A percentile compares a stretch with the other conserved stretches of the same genome.
Conservation (phyloP, 192 early-diverging fungal species). For the Phycomyces nitens region DNA sequence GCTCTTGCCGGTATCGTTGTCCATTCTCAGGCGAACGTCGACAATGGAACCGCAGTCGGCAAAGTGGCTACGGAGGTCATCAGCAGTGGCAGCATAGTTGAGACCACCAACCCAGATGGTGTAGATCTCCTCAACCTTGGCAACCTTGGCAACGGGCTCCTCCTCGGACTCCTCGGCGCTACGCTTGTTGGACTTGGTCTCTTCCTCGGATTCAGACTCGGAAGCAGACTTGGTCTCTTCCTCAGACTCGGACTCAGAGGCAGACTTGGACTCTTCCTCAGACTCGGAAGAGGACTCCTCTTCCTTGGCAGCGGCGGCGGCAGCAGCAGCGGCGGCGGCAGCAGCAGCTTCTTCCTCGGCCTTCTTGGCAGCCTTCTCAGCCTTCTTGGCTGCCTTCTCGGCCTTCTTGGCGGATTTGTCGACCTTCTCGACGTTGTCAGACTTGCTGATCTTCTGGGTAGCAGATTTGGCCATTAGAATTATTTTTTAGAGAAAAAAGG, state of each 20-base stretch:
- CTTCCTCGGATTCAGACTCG: slow-evolving; percentile 5
- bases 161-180: slow-evolving; percentile 39
- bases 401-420: slow-evolving; percentile 2
- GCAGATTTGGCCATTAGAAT: slow-evolving; percentile 1
- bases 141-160: slow-evolving; percentile 46
- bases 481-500: not conserved
- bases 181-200: slow-evolving; percentile 10
- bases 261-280: slow-evolving; percentile 4
- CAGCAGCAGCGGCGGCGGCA: slow-evolving; percentile 6
- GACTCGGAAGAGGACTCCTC: slow-evolving; percentile 12
- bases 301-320: slow-evolving; percentile 30
- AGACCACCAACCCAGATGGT: slow-evolving; percentile 73
- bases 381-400: slow-evolving; percentile 19
- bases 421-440: slow-evolving; percentile 12
- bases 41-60: slow-evolving; percentile 66
- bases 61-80: slow-evolving; percentile 60
- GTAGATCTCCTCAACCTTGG: slow-evolving; percentile 47
- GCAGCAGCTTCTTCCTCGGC: not conserved
- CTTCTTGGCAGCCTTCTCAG: slow-evolving; percentile 34
- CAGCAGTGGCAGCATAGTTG: slow-evolving; percentile 66
- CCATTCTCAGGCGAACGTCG: slow-evolving; percentile 58
- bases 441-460: slow-evolving; percentile 18
- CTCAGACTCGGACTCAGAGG: not conserved
- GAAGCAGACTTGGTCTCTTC: slow-evolving; percentile 6
- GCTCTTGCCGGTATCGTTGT: slow-evolving; percentile 62